Evolutionary conservation across 1,139 yeast species (phyloP).

Genomic region (Pichia sorboxylosa): DNA sequence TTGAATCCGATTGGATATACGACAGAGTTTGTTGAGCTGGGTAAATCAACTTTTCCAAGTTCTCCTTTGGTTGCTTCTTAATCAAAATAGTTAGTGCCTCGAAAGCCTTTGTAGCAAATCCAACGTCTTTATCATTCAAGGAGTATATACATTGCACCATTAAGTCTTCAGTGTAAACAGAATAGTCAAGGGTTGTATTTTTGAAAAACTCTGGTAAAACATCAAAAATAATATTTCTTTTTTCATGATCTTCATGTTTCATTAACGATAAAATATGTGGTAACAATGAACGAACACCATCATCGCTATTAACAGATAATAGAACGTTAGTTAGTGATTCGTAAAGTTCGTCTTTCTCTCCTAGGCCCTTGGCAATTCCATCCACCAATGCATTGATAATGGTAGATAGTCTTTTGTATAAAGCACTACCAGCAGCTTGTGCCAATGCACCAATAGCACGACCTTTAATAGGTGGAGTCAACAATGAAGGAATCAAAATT

Average conservation of each 20-base stretch:
- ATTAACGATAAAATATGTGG: constrained; percentile 68
- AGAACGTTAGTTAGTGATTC: constrained; percentile 57
- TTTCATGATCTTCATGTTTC: constrained; percentile 61
- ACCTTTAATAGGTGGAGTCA: constrained; percentile 80
- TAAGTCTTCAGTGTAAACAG: constrained; percentile 66
- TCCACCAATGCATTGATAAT: constrained; percentile 65
- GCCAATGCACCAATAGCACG: constrained; percentile 81
- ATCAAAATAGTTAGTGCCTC: constrained; percentile 55
- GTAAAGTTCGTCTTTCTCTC: constrained; percentile 32
- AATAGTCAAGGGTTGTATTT: constrained; percentile 55
- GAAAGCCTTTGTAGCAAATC: constrained; percentile 60
- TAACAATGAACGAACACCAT: constrained; percentile 76
- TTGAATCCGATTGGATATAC: constrained; percentile 51
- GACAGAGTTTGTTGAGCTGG: constrained; percentile 69
- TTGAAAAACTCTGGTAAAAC: constrained; percentile 66
- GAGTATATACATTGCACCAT: constrained; percentile 59
- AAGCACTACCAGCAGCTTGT: constrained; percentile 78
- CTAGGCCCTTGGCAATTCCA: constrained; percentile 36
- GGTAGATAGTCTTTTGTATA: constrained; percentile 58
- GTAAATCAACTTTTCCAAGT: constrained; percentile 62
- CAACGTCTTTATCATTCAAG: constrained; percentile 57
- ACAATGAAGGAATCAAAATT: constrained; percentile 73
- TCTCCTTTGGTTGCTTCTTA: constrained; percentile 61
- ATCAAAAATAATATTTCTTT: constrained; percentile 55
- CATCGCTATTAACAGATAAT: constrained; percentile 63